Evolutionary conservation across 1,139 yeast genomes (phyloP).

Genomic region (Zygoascus sp.): DNA sequence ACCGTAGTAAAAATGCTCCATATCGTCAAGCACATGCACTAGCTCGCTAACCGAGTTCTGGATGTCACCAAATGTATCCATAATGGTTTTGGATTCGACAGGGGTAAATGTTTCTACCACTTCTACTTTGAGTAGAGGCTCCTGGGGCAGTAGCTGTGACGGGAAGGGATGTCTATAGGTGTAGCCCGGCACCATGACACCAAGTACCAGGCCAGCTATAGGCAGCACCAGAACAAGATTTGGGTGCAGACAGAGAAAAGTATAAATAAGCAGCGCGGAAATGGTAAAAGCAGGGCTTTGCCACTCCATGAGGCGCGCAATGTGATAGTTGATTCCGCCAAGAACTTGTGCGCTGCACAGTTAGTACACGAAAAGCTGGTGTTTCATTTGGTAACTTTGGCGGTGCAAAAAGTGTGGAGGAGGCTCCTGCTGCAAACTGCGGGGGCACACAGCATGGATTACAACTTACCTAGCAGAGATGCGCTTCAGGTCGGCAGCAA

Average conservation of each 20-base stretch:
- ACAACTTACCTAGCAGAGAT: constrained; percentile 5
- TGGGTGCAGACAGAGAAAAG: constrained; percentile 53
- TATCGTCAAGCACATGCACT: constrained; percentile 47
- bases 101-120: constrained; percentile 10
- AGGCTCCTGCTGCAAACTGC: background rate
- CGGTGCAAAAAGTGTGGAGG: background rate
- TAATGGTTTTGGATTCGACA: constrained; percentile 22
- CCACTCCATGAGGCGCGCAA: constrained; percentile 31
- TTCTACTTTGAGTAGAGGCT: constrained; percentile 13
- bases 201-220: constrained; percentile 49
- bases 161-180: constrained; percentile 54
- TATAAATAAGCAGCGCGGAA: constrained; percentile 33
- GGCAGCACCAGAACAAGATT: constrained; percentile 65
- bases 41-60: constrained; percentile 60
- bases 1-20: constrained; percentile 55
- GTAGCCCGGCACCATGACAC: constrained; percentile 68
- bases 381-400: no score
- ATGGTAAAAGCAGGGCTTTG: constrained; percentile 33
- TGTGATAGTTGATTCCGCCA: constrained; percentile 23
- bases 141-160: constrained; percentile 17
- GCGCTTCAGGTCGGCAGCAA: constrained; percentile 2
- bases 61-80: constrained; percentile 55
- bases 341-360: constrained; percentile 15
- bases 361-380: no score
- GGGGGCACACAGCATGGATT: background rate